Evolutionary conservation across 192 early-diverging fungal genomes (phyloP).

Genomic region (Coemansia sp.): DNA sequence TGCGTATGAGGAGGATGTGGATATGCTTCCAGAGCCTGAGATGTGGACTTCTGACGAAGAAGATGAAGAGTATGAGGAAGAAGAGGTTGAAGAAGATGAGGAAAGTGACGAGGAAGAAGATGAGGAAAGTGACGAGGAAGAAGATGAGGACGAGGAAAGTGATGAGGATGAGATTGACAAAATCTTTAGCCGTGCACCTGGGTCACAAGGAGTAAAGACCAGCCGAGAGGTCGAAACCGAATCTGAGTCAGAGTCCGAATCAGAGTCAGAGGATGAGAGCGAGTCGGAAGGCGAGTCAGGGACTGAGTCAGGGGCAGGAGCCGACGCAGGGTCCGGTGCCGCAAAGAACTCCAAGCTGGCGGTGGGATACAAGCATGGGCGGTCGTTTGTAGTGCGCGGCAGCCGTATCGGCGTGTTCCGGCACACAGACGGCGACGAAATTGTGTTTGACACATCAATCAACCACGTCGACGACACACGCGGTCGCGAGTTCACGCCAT

Average conservation of each 20-base stretch:
- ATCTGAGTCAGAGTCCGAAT: constrained; percentile 40
- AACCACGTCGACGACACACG: constrained; percentile 64
- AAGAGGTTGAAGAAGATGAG: neutral
- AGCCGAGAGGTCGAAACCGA: constrained; percentile 6
- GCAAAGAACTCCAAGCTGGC: constrained; percentile 71
- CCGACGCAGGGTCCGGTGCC: constrained; percentile 14
- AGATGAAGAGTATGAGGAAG: neutral
- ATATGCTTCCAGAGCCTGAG: constrained; percentile 29
- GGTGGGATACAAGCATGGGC: constrained; percentile 80
- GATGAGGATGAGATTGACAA: constrained; percentile 32
- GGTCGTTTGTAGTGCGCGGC: constrained; percentile 90
- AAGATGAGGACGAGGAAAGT: constrained; percentile 14
- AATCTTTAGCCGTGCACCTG: constrained; percentile 22
- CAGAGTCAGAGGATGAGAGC: constrained; percentile 37
- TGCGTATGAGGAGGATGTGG: constrained; percentile 70
- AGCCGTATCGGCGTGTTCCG: constrained; percentile 86
- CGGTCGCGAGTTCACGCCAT: constrained; percentile 68
- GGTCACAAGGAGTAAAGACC: constrained; percentile 38
- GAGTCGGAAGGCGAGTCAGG: constrained; percentile 39
- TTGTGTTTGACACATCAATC: constrained; percentile 82
- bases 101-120: neutral
- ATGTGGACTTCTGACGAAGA: constrained; percentile 41
- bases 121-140: neutral
- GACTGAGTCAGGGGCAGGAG: constrained; percentile 22
- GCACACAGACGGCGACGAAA: constrained; percentile 65